Evolutionary conservation across 768 basidiomycete species (phyloP).

Genomic region (Leccinellum rugosiceps): DNA sequence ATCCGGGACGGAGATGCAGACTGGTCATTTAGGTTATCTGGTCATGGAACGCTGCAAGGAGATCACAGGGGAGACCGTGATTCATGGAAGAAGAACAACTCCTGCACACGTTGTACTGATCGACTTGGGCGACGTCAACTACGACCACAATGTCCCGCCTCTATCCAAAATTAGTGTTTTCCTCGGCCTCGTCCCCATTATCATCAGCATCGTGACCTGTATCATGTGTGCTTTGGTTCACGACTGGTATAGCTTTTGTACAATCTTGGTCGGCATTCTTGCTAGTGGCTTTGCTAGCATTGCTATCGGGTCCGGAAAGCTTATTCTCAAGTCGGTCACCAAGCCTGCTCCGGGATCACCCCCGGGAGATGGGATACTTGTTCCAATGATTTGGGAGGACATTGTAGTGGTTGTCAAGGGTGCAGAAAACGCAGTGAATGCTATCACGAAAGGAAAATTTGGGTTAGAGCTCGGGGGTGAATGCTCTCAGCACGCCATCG

Average conservation of each 20-base stretch:
- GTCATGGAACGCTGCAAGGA: constrained; percentile 19
- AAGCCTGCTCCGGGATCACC: constrained; percentile 19
- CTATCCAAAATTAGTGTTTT: constrained; percentile 1
- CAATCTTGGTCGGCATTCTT: constrained; percentile 32
- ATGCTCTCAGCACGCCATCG: constrained; percentile 9
- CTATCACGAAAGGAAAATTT: constrained; percentile 29
- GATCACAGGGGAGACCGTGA: background rate
- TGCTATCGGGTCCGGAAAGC: constrained; percentile 24
- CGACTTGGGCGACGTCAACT: constrained; percentile 7
- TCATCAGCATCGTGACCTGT: constrained; percentile 21
- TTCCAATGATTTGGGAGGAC: constrained; percentile 7
- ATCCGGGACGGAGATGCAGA: constrained; percentile 28
- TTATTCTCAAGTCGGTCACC: constrained; percentile 11
- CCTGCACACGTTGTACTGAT: constrained; percentile 18
- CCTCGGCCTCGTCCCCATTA: constrained; percentile 24
- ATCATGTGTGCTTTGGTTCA: constrained; percentile 18
- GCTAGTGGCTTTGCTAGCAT: constrained; percentile 26
- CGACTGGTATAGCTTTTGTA: constrained; percentile 32
- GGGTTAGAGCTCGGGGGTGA: constrained; percentile 10
- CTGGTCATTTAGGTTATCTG: constrained; percentile 29
- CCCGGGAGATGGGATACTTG: constrained; percentile 27
- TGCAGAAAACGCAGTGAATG: constrained; percentile 23
- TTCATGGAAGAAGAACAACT: constrained; percentile 14
- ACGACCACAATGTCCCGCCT: background rate
- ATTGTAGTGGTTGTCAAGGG: constrained; percentile 29